These are phyloP conservation scores for Fusarium heterosporum DNA, from an alignment of 2,329 filamentous ascomycete species.

Conservation along the genomic window DNA sequence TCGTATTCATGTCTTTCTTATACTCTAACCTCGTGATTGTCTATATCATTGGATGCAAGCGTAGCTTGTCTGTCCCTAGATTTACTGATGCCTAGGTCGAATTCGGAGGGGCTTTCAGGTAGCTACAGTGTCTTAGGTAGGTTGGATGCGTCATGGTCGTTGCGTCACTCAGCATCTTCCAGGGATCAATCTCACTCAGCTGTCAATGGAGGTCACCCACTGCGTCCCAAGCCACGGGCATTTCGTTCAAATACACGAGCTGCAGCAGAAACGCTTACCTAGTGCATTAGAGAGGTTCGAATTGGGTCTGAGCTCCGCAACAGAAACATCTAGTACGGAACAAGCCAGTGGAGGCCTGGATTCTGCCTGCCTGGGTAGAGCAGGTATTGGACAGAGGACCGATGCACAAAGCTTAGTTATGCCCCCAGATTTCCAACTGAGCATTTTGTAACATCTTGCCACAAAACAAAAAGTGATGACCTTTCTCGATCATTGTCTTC, in stretches of 20 bases:
- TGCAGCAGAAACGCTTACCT: too few species aligned
- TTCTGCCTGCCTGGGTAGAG: background rate
- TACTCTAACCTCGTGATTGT: background rate
- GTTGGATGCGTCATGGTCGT: constrained; percentile 28
- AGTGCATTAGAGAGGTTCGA: too few species aligned
- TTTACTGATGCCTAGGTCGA: background rate
- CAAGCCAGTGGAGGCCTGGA: background rate
- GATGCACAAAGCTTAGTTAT: background rate
- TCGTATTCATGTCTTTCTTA: background rate
- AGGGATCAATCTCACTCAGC: constrained; percentile 30
- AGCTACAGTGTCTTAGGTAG: constrained; percentile 17
- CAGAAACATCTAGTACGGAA: background rate
- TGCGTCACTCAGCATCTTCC: constrained; percentile 35
- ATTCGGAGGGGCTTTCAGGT: background rate
- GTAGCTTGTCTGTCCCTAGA: background rate
- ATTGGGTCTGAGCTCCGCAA: background rate
- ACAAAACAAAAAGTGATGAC: constrained; percentile 24
- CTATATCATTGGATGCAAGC: background rate
- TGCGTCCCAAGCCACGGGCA: constrained; percentile 5
- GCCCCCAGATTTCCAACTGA: background rate
- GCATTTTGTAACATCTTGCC: constrained; percentile 15
- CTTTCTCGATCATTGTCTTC: constrained; percentile 2
- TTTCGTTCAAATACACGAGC: background rate
- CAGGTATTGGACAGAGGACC: background rate
- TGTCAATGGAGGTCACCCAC: background rate